Evolutionary conservation across 2,329 filamentous ascomycete genomes (phyloP).

Genomic region (Akanthomyces uredinophilus): DNA sequence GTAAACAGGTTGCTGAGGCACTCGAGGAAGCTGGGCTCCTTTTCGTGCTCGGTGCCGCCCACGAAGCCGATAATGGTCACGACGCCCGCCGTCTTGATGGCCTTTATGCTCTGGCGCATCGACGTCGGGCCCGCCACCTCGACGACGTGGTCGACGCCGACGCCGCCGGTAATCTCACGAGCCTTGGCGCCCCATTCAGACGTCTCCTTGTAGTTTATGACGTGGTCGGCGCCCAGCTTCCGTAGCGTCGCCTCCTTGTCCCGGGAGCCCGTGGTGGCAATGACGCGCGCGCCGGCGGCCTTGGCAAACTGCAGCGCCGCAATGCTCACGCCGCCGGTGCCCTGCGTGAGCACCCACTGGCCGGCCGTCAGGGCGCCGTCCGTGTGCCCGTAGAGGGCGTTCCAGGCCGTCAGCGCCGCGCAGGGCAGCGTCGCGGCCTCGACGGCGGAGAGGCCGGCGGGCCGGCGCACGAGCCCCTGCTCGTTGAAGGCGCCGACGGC

Average conservation of each 20-base stretch:
- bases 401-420: constrained; percentile 61
- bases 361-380: constrained; percentile 45
- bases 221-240: constrained; percentile 44
- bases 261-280: constrained; percentile 42
- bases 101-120: constrained; percentile 39
- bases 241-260: constrained; percentile 40
- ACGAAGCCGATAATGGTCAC: constrained; percentile 38
- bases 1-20: constrained; percentile 32
- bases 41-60: constrained; percentile 23
- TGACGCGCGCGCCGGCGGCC: constrained; percentile 42
- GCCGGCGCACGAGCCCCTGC: constrained; percentile 59
- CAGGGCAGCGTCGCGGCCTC: constrained; percentile 56
- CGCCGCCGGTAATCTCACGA: constrained; percentile 37
- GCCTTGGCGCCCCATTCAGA: constrained; percentile 42
- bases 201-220: constrained; percentile 46
- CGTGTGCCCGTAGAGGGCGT: constrained; percentile 55
- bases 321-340: constrained; percentile 64
- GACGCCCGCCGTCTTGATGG: constrained; percentile 41
- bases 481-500: constrained; percentile 64
- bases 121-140: constrained; percentile 43
- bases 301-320: constrained; percentile 58
- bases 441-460: constrained; percentile 45
- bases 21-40: constrained; percentile 30
- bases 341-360: constrained; percentile 59
- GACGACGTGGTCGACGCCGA: constrained; percentile 42